Conservation (phyloP, 371 early-diverging fungal species). For the Mucor racemosus region DNA sequence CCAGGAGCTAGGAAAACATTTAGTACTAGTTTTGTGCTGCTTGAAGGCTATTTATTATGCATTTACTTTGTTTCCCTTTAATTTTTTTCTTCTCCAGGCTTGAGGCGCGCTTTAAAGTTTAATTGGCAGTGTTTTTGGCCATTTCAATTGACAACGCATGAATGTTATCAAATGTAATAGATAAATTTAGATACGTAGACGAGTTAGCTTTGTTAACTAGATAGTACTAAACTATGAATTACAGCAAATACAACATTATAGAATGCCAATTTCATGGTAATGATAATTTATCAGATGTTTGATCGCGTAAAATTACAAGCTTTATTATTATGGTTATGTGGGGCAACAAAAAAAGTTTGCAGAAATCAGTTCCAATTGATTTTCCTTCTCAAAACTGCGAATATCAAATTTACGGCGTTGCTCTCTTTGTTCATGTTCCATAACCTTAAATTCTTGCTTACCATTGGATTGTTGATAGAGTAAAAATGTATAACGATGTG, state of each 20-base stretch:
- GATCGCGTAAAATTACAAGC: no score
- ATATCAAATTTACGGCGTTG: slow-evolving; percentile 54
- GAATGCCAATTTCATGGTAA: no score
- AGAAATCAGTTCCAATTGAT: slow-evolving; percentile 55
- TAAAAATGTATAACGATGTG: slow-evolving; percentile 68
- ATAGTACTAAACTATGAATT: no score
- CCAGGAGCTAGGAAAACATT: background rate
- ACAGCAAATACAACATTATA: no score
- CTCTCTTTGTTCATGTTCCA: slow-evolving; percentile 33
- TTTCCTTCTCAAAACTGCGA: slow-evolving; percentile 46
- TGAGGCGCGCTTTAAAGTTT: background rate
- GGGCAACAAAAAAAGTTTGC: slow-evolving; percentile 63
- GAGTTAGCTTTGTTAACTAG: no score
- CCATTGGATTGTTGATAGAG: slow-evolving; percentile 54
- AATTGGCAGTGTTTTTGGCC: no score
- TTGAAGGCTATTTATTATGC: background rate
- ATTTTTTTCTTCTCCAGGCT: background rate
- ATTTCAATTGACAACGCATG: no score
- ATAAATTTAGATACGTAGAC: no score
- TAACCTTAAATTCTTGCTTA: slow-evolving; percentile 27
- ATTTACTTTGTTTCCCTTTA: background rate
- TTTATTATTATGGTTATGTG: background rate
- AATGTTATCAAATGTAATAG: no score
- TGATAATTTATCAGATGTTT: no score
- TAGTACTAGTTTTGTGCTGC: background rate